Evolutionary conservation across 2,329 filamentous ascomycete species (phyloP).

Genomic region (Herpotrichia juniperi): DNA sequence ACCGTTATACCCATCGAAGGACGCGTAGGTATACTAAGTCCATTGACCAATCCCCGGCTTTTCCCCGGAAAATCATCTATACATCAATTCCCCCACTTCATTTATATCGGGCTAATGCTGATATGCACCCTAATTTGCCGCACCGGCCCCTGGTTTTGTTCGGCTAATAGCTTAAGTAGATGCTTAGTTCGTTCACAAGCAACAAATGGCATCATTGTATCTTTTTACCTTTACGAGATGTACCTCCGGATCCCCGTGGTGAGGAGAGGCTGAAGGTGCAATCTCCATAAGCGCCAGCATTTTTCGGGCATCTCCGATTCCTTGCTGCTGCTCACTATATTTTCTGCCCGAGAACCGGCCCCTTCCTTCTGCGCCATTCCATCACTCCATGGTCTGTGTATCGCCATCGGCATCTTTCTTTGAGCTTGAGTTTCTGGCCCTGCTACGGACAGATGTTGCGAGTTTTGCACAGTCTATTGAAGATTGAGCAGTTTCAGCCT

Average conservation of each 20-base stretch:
- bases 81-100: constrained; percentile 18
- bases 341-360: background rate
- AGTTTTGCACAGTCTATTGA: background rate
- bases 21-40: constrained; percentile 12
- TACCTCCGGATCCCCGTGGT: background rate
- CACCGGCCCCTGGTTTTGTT: constrained; percentile 8
- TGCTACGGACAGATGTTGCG: background rate
- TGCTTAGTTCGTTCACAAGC: constrained; percentile 20
- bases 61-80: constrained; percentile 20
- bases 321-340: background rate
- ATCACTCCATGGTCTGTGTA: background rate
- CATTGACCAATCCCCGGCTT: constrained; percentile 12
- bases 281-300: background rate
- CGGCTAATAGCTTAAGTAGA: constrained; percentile 32
- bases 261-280: background rate
- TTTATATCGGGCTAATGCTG: constrained; percentile 20
- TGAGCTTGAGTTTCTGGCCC: background rate
- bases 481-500: background rate
- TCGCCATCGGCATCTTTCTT: constrained; percentile 8
- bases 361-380: background rate
- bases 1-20: constrained; percentile 5
- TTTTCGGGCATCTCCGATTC: background rate
- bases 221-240: background rate
- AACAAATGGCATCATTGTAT: constrained; percentile 17
- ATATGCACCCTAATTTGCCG: constrained; percentile 16